phyloP scores from a whole-genome alignment of 306 rosid species.

The Calophaca sinica region DNA sequence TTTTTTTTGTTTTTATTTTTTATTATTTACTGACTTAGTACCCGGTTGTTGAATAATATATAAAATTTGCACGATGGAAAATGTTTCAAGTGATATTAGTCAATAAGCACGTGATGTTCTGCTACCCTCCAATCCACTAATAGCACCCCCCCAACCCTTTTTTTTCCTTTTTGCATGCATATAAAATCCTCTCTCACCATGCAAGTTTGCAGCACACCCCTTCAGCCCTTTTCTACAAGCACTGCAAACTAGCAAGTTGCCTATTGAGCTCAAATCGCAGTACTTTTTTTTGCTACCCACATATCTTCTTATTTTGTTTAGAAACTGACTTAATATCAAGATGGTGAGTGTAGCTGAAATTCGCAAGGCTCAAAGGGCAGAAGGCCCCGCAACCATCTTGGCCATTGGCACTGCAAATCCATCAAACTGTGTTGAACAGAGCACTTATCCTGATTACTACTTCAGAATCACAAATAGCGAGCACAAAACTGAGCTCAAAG shows the following conservation, averaged over 20 bases:
- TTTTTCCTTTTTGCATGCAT: background rate
- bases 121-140: conserved; percentile 32
- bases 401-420: conserved; percentile 50
- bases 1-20: too few relatives aligned
- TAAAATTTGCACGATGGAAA: too few relatives aligned
- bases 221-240: background rate
- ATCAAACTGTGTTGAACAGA: conserved; percentile 42
- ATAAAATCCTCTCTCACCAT: background rate
- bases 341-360: conserved; percentile 41
- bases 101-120: conserved; percentile 49
- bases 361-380: conserved; percentile 48
- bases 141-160: too few relatives aligned
- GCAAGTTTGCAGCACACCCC: background rate
- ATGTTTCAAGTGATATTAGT: too few relatives aligned
- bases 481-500: conserved; percentile 40
- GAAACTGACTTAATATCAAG: background rate
- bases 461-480: conserved; percentile 41
- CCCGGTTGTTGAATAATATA: too few relatives aligned
- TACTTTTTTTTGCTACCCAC: background rate
- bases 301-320: background rate
- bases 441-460: conserved; percentile 48
- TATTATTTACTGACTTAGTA: too few relatives aligned
- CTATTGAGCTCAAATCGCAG: background rate
- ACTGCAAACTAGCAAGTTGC: too few relatives aligned
- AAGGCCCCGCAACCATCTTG: conserved; percentile 46